These are phyloP conservation scores for Corniculantispora saksenae DNA, from an alignment of 2,329 filamentous ascomycete species.

Conservation along the genomic window DNA sequence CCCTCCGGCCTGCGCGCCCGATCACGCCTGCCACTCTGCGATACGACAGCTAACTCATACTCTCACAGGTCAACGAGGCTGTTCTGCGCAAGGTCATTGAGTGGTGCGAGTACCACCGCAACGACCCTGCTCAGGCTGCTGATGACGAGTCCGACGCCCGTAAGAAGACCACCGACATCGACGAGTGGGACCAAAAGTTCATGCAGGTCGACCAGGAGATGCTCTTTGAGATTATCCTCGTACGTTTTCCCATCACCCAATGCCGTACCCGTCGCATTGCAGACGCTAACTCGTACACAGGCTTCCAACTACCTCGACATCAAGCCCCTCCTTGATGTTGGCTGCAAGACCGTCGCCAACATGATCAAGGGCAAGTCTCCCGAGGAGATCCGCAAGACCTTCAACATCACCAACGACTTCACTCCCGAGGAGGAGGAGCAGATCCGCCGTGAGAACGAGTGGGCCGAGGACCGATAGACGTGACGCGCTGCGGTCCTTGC, in stretches of 20 bases:
- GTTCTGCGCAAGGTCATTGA: constrained; percentile 96
- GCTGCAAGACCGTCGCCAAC: constrained; percentile 99
- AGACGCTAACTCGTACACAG: constrained; percentile 42
- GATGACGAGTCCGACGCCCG: constrained; percentile 92
- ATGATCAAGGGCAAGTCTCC: constrained; percentile 99
- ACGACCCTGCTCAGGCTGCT: constrained; percentile 76
- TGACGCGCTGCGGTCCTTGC: neutral
- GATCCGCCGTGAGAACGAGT: constrained; percentile 89
- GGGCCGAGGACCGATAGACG: constrained; percentile 77
- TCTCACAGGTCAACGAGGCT: constrained; percentile 77
- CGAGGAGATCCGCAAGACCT: constrained; percentile 98
- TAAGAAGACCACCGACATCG: constrained; percentile 98
- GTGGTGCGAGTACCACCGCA: constrained; percentile 95
- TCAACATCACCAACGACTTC: constrained; percentile 99
- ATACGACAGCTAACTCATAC: constrained; percentile 20
- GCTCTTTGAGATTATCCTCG: constrained; percentile 98
- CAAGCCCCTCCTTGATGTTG: constrained; percentile 95
- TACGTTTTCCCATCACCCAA: constrained; percentile 46
- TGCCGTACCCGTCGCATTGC: neutral
- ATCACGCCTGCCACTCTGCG: neutral
- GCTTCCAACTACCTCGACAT: constrained; percentile 99
- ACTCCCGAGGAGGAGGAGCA: constrained; percentile 98
- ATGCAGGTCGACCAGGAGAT: constrained; percentile 99
- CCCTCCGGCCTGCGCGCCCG: neutral
- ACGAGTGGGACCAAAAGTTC: constrained; percentile 99